A percentile compares a stretch with the other conserved stretches of the same genome.
Evolutionary conservation across 1,284 basidiomycete species (phyloP).

Genomic region (Filobasidium uniguttulatum): DNA sequence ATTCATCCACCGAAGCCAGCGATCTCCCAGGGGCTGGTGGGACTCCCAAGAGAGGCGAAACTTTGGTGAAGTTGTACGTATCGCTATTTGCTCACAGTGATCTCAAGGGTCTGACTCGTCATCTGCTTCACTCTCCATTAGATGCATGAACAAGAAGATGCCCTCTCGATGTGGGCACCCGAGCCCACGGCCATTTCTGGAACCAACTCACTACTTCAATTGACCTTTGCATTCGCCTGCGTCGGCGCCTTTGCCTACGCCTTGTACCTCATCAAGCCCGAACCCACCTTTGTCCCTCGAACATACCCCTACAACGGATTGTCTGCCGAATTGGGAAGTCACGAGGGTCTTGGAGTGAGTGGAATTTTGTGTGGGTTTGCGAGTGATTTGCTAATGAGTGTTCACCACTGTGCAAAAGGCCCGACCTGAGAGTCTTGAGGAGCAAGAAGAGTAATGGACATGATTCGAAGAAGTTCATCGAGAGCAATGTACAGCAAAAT

Average conservation of each 20-base stretch:
- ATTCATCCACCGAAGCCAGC: constrained; percentile 51
- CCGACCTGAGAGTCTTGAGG: constrained; percentile 15
- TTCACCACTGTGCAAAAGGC: constrained; percentile 10
- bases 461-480: neutral
- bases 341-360: too few species aligned
- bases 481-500: too few species aligned
- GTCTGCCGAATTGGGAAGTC: constrained; percentile 28
- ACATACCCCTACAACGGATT: constrained; percentile 34
- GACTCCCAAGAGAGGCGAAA: constrained; percentile 69
- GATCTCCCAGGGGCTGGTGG: constrained; percentile 63
- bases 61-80: constrained; percentile 63
- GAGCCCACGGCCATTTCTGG: constrained; percentile 43
- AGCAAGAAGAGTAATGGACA: constrained; percentile 11
- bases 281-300: constrained; percentile 24
- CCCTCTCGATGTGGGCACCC: constrained; percentile 76
- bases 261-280: constrained; percentile 20
- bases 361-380: too few species aligned
- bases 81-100: too few species aligned
- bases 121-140: constrained; percentile 31
- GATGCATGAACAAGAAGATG: constrained; percentile 72
- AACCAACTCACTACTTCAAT: constrained; percentile 12
- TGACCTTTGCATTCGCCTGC: constrained; percentile 22
- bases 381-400: too few species aligned
- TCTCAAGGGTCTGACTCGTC: too few species aligned
- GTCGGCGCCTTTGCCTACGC: constrained; percentile 26